phyloP scores from a whole-genome alignment of 1,284 basidiomycete species.

The Microbotryomycetes sp. region DNA sequence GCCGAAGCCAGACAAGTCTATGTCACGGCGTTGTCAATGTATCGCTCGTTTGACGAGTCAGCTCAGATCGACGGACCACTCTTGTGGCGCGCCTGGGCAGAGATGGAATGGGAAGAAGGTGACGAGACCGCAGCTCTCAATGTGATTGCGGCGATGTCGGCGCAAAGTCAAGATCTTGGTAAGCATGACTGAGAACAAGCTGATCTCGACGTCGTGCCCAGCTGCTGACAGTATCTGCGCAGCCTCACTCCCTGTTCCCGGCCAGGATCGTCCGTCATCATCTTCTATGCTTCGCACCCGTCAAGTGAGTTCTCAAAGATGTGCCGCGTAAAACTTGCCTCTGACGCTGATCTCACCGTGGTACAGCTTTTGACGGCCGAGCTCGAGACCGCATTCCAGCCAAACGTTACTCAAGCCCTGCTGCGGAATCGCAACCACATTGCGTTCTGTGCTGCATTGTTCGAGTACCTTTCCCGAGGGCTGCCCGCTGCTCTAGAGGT shows the following conservation, averaged over 20 bases:
- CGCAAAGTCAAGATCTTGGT: conserved; percentile 15
- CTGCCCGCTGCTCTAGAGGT: conserved; percentile 44
- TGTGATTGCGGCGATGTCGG: conserved; percentile 51
- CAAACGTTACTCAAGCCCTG: conserved; percentile 25
- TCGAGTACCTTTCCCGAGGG: conserved; percentile 36
- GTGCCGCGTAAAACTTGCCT: neutral
- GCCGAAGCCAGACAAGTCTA: conserved; percentile 79
- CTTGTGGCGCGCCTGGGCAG: conserved; percentile 82
- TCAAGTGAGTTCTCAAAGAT: conserved; percentile 5
- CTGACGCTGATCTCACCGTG: neutral
- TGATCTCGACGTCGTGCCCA: accelerated
- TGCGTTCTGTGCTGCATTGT: conserved; percentile 31
- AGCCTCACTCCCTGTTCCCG: conserved; percentile 14
- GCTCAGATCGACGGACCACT: conserved; percentile 28
- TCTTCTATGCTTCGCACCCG: conserved; percentile 30
- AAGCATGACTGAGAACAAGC: no score
- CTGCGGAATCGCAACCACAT: conserved; percentile 35
- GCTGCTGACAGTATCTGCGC: neutral
- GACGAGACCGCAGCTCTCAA: conserved; percentile 54
- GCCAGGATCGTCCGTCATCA: conserved; percentile 5
- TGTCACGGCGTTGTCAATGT: conserved; percentile 51
- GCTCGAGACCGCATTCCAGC: conserved; percentile 30
- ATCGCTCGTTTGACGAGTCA: conserved; percentile 16
- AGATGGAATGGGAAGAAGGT: conserved; percentile 74
- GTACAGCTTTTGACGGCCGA: conserved; percentile 15